Conservation (phyloP, 2,329 filamentous ascomycete genomes). For the Dothideomycetes sp. region DNA sequence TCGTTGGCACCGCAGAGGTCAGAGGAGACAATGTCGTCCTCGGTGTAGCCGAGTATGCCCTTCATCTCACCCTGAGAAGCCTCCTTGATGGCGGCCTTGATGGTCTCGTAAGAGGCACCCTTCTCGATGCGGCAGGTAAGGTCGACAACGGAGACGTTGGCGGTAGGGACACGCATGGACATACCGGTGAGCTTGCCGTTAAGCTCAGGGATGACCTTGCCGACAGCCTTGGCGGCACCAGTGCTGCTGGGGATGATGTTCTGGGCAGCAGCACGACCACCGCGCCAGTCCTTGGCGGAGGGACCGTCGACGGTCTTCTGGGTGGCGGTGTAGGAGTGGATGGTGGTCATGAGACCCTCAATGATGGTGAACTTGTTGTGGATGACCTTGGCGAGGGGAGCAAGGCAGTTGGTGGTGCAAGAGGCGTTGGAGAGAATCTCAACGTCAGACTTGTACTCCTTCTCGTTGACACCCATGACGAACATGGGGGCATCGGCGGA, state of each 20-base stretch:
- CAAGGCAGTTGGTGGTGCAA: slow-evolving; percentile 99
- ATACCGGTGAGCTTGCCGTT: slow-evolving; percentile 99
- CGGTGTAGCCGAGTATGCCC: slow-evolving; percentile 88
- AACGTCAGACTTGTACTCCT: slow-evolving; percentile 82
- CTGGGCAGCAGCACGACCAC: slow-evolving; percentile 95
- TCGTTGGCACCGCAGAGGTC: slow-evolving; percentile 86
- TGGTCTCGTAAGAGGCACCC: slow-evolving; percentile 75
- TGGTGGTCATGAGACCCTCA: slow-evolving; percentile 99
- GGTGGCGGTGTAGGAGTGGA: slow-evolving; percentile 99
- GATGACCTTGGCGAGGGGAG: slow-evolving; percentile 97
- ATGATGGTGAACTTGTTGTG: slow-evolving; percentile 96
- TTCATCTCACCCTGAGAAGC: slow-evolving; percentile 76
- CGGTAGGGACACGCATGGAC: slow-evolving; percentile 96
- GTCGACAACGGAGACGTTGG: slow-evolving; percentile 99
- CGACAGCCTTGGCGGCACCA: slow-evolving; percentile 98
- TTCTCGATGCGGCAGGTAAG: slow-evolving; percentile 92
- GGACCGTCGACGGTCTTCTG: slow-evolving; percentile 99
- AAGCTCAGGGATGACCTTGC: slow-evolving; percentile 95
- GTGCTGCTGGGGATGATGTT: slow-evolving; percentile 99
- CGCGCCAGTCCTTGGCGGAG: slow-evolving; percentile 97
- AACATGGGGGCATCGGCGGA: slow-evolving; percentile 98
- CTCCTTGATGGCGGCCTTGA: slow-evolving; percentile 82
- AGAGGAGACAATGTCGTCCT: slow-evolving; percentile 91
- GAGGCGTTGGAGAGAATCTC: slow-evolving; percentile 98
- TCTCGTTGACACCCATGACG: slow-evolving; percentile 98